Base-by-base conservation (phyloP, 2,329 filamentous ascomycete species). In the Alternaria alternata region DNA sequence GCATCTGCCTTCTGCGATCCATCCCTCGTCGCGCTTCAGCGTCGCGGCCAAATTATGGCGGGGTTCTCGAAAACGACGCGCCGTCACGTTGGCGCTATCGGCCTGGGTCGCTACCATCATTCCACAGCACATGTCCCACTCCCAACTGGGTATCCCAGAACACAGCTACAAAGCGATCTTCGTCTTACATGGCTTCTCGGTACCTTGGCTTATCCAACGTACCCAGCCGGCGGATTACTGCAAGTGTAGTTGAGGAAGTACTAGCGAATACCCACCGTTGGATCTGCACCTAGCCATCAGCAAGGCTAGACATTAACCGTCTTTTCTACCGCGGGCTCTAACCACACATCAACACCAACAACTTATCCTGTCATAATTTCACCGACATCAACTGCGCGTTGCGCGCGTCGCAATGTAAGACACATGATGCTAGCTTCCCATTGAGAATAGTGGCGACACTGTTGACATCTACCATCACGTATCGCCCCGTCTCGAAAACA, bases 1-100 rank as follows among this genome's bases (percentile, higher is more conserved):
- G 39, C 32, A 53, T 57, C 8, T 44, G 51, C 14, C 34, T 28
- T 20, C 18, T 51, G 44, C 5, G 36, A 39, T 60, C 44, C 51
- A 66, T 60, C 34, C n/a, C 32, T 59, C 49, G 54, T 43, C 46
- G 43, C 24, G 48, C 34, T 34, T 32, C 41, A 38, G 43, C 49
- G 59, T 51, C 47, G 56, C 61, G 39, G 36, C 52, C 38, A 28
- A 58, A 48, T 48, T 59, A 49, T 47, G 53, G 65, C 39, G 60
- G 60, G 62, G 48, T 53, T 51, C 60, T 63, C 55, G 46, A 57
- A 53, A 51, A 32, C 14, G 9, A 54, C 65, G 42, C 65, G 60
- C 63, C 59, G 55, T 54, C 65, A 67, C 65, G 65, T 64, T 60
- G 56, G 18, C 51, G 61, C 51, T 49, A 52, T 32, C 48, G 20